Conservation (phyloP, 306 rosid species). For the Sicyos baderoa region DNA sequence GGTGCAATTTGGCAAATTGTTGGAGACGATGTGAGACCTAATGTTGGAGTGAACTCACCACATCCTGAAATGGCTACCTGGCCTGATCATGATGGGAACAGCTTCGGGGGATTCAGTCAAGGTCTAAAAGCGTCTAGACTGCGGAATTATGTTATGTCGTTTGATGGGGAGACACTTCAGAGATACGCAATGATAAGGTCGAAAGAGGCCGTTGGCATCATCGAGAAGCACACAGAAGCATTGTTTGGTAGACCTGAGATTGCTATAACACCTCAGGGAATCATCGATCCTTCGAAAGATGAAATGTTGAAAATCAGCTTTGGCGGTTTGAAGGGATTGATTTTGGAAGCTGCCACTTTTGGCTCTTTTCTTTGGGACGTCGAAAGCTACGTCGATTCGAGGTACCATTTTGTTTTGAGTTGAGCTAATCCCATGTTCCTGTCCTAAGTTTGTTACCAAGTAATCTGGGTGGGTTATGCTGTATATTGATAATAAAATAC, state of each 20-base stretch:
- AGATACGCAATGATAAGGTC: conserved; percentile 83
- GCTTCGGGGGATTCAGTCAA: conserved; percentile 35
- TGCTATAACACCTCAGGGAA: conserved; percentile 51
- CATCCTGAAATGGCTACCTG: conserved; percentile 55
- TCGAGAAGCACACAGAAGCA: conserved; percentile 90
- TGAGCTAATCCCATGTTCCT: conserved; percentile 21
- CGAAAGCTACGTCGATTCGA: conserved; percentile 78
- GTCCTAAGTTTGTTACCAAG: background rate
- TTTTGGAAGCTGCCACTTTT: conserved; percentile 81
- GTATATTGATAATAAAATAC: background rate
- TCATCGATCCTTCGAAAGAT: conserved; percentile 56
- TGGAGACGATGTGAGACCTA: conserved; percentile 29
- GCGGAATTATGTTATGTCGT: conserved; percentile 71
- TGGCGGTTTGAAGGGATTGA: conserved; percentile 72
- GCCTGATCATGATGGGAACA: conserved; percentile 31
- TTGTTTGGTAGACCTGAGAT: conserved; percentile 80
- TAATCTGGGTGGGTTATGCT: background rate
- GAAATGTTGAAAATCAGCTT: conserved; percentile 69
- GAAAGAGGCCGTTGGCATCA: conserved; percentile 71
- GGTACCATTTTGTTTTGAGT: conserved; percentile 70
- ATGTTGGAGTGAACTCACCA: conserved; percentile 27
- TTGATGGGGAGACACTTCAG: conserved; percentile 82
- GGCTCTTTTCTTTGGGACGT: conserved; percentile 98
- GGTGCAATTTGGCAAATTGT: conserved; percentile 12
- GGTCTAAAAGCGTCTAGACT: conserved; percentile 49